phyloP scores from a whole-genome alignment of 495 filamentous ascomycete genomes.

The Delitschia confertaspora region DNA sequence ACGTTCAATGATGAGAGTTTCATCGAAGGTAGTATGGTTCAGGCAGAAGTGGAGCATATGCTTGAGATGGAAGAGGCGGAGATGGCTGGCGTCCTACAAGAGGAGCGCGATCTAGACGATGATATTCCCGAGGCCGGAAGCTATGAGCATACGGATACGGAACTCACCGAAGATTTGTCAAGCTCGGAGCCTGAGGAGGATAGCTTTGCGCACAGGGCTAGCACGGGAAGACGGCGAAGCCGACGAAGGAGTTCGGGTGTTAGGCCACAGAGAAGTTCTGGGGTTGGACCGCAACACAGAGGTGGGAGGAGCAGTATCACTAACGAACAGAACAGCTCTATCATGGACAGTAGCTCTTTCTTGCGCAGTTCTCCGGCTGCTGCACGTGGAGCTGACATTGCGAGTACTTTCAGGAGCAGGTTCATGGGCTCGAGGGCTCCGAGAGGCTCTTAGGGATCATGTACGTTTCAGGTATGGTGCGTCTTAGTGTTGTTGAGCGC shows the following conservation, averaged over 20 bases:
- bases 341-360: slow-evolving; percentile 27
- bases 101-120: slow-evolving; percentile 51
- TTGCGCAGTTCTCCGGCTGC: slow-evolving; percentile 23
- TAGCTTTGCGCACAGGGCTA: not conserved
- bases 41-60: slow-evolving; percentile 27
- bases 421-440: not conserved
- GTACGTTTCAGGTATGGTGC: too few relatives aligned
- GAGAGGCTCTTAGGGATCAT: too few relatives aligned
- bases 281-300: slow-evolving; percentile 1
- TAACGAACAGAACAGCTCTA: slow-evolving; percentile 22
- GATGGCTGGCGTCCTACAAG: slow-evolving; percentile 42
- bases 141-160: slow-evolving; percentile 80
- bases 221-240: not conserved
- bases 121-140: slow-evolving; percentile 58
- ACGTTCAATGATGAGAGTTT: slow-evolving; percentile 31
- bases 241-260: not conserved
- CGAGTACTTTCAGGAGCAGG: slow-evolving; percentile 5
- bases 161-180: slow-evolving; percentile 55
- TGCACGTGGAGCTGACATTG: slow-evolving; percentile 9
- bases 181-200: slow-evolving; percentile 40
- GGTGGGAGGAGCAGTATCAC: slow-evolving; percentile 13
- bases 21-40: slow-evolving; percentile 32
- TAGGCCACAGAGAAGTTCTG: not conserved
- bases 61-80: slow-evolving; percentile 35
- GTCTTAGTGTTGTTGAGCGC: too few relatives aligned